Percentiles rank a stretch among this genome's conserved stretches.
Conservation (phyloP, 352 stramenopile species). For the Peronosclerospora sorghi region DNA sequence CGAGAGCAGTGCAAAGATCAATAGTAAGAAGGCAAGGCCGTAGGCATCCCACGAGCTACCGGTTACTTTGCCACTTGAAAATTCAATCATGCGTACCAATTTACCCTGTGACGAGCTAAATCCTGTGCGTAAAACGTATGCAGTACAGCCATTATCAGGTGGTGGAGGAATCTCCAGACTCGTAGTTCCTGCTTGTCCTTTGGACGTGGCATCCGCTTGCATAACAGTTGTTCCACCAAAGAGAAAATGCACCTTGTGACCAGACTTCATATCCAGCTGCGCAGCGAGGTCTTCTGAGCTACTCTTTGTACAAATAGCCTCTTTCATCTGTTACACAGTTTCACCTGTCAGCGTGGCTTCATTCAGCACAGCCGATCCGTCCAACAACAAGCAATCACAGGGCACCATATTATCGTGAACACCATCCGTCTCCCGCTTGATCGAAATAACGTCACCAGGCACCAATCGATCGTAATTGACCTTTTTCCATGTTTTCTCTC, state of each 20-base stretch:
- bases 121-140: constrained; percentile 93
- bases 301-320: constrained; percentile 77
- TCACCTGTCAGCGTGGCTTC: constrained; percentile 98
- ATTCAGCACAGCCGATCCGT: constrained; percentile 94
- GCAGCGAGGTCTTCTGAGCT: constrained; percentile 61
- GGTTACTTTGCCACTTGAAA: constrained; percentile 93
- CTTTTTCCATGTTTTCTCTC: constrained; percentile 72
- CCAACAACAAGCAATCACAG: constrained; percentile 92
- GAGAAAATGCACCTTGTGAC: constrained; percentile 85
- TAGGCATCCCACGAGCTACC: constrained; percentile 94
- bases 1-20: constrained; percentile 94
- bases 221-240: constrained; percentile 90
- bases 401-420: constrained; percentile 84
- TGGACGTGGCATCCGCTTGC: constrained; percentile 56
- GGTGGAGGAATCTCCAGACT: constrained; percentile 44
- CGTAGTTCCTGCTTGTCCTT: constrained; percentile 5
- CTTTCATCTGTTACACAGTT: constrained; percentile 97
- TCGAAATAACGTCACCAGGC: constrained; percentile 89
- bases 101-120: constrained; percentile 97
- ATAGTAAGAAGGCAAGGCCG: constrained; percentile 90
- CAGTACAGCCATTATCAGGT: constrained; percentile 88
- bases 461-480: constrained; percentile 81
- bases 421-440: constrained; percentile 82
- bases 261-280: constrained; percentile 77
- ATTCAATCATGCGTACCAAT: constrained; percentile 97